Base-by-base conservation (phyloP, 1,284 basidiomycete genomes). In the Ganoderma resinaceum region DNA sequence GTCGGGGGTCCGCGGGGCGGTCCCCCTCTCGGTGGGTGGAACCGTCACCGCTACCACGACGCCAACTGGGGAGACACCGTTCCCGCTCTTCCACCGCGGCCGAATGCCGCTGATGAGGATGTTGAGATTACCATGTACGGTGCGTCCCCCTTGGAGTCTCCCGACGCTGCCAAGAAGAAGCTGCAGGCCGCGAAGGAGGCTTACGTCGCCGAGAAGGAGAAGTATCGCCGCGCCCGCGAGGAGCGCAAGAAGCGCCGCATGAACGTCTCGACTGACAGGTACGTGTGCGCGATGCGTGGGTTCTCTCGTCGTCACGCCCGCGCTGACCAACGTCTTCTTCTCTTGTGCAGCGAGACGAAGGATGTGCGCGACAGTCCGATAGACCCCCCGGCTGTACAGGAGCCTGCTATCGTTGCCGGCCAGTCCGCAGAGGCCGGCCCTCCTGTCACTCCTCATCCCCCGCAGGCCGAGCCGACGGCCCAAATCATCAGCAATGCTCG, bases 181-280 rank as follows among this genome's bases (percentile, higher is more conserved):
- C 84, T 93, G 6, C 88, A 91, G 74, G 86, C 82, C n/a, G 90
- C 91, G 0, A 94, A 91, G 74, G 81, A 82, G 49, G 78, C 80
- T 20, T 94, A 94, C 77, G 90, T 87, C 77, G 83, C 82, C 1
- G 86, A 89, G 79, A 94, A 93, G 75, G 90, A 91, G 72, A 82
- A 82, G 35, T 92, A 92, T 73, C 85, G 89, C 40, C 80, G 80
- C 71, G 86, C 89, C 65, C 81, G 87, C 49, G 88, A 89, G 71
- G 81, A 82, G 59, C 83, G 85, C 38, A 84, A 82, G 73, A 85
- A 81, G 61, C 70, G 76, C 59, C 66, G 63, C 68, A 70, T 64
- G 71, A 78, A 79, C 23, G 70, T 76, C 37, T 76, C 76, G 46
- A 72, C 69, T 23, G 81, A 81, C 65, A 80, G 80, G 82, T 84